phyloP scores from a whole-genome alignment of 306 rosid species.

The Albizia julibrissin region DNA sequence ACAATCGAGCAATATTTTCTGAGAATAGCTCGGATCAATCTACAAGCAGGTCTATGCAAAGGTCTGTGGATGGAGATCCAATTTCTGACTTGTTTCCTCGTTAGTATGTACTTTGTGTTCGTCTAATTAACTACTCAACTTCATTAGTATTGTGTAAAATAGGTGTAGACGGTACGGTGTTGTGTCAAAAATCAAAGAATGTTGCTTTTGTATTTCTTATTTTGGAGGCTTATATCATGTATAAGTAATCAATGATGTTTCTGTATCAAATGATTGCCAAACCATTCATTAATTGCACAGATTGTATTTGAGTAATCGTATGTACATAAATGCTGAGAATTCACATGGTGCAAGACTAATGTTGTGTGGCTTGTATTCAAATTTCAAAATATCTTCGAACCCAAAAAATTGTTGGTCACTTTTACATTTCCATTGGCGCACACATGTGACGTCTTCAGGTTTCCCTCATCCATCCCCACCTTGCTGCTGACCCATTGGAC shows the following conservation, averaged over 20 bases:
- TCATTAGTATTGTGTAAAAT: neutral
- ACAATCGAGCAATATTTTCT: neutral
- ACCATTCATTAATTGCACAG: too few species aligned
- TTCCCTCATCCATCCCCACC: neutral
- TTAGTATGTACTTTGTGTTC: neutral
- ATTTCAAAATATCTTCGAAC: neutral
- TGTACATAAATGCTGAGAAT: neutral
- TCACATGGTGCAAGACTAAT: neutral
- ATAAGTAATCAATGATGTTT: too few species aligned
- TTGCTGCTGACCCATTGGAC: neutral
- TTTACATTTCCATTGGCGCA: neutral
- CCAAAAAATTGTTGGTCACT: neutral
- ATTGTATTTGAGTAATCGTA: too few species aligned
- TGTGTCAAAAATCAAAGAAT: neutral
- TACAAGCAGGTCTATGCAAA: neutral
- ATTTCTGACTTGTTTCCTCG: neutral
- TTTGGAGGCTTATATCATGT: too few species aligned
- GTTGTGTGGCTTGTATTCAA: neutral
- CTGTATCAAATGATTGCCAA: too few species aligned
- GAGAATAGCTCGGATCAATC: conserved; percentile 14
- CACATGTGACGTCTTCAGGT: neutral
- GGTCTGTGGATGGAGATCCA: neutral
- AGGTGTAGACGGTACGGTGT: neutral
- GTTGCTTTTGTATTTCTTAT: too few species aligned
- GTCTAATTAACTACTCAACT: too few species aligned